phyloP scores from a whole-genome alignment of 108 stramenopile genomes.

The Pseudonitzschia pungens region DNA sequence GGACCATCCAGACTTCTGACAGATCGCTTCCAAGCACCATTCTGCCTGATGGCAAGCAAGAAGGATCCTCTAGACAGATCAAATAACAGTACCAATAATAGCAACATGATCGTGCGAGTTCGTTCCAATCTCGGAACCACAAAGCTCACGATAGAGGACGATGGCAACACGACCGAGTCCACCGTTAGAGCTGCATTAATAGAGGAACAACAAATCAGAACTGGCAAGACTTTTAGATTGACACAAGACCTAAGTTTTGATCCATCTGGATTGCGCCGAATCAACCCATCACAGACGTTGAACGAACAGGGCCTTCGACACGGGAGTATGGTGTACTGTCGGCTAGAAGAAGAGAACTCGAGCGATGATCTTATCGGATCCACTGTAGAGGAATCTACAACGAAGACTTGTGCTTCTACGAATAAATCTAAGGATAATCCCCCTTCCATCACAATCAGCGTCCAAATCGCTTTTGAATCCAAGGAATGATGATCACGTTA shows the following conservation, averaged over 20 bases:
- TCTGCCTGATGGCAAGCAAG: background rate
- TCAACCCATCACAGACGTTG: slow-evolving; percentile 14
- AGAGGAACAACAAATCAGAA: slow-evolving; percentile 1
- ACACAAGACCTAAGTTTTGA: slow-evolving; percentile 18
- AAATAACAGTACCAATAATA: background rate
- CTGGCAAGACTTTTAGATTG: background rate
- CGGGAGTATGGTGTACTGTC: slow-evolving; percentile 37
- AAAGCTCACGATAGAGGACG: slow-evolving; percentile 22
- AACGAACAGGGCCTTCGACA: slow-evolving; percentile 19
- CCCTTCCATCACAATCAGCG: background rate
- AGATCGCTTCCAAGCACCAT: background rate
- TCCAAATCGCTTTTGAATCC: background rate
- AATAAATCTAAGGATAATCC: too few relatives aligned
- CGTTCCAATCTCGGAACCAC: slow-evolving; percentile 30
- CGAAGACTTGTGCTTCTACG: too few relatives aligned
- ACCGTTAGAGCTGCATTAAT: slow-evolving; percentile 5
- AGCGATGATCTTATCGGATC: background rate
- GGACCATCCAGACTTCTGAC: background rate
- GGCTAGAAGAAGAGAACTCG: slow-evolving; percentile 16
- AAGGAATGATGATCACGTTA: slow-evolving; percentile 12
- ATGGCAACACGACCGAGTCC: background rate
- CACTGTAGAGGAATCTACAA: too few relatives aligned
- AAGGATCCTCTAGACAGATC: background rate
- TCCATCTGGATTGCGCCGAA: slow-evolving; percentile 12
- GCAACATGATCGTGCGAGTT: slow-evolving; percentile 30